phyloP scores from a whole-genome alignment of 129 eudicot genomes.

The Heracleum sosnowskyi region DNA sequence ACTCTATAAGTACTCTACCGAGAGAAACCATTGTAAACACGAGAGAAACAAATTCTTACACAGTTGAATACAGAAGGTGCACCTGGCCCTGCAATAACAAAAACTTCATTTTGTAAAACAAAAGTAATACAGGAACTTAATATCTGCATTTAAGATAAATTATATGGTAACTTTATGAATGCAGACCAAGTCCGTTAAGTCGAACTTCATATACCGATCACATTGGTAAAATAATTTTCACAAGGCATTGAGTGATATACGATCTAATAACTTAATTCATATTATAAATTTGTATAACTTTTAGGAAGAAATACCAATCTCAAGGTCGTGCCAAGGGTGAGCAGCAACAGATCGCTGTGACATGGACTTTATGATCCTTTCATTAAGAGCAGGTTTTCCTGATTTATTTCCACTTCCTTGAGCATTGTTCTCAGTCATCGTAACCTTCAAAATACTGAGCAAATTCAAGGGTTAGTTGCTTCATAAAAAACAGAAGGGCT shows the following conservation, averaged over 20 bases:
- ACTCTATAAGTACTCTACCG: not conserved
- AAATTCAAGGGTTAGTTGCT: not conserved
- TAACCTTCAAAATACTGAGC: conserved; percentile 27
- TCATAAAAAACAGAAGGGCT: not conserved
- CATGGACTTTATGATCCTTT: conserved; percentile 86
- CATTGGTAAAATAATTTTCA: no score
- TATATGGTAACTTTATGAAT: not conserved
- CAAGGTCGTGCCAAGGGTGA: conserved; percentile 98
- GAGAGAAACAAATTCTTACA: conserved; percentile 38
- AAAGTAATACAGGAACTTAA: not conserved
- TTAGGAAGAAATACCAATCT: conserved; percentile 46
- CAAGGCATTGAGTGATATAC: not conserved
- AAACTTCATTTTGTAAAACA: not conserved
- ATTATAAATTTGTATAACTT: not conserved
- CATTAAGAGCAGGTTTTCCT: conserved; percentile 53
- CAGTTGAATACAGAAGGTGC: conserved; percentile 83
- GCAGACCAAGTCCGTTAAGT: not conserved
- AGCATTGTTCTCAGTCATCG: conserved; percentile 54
- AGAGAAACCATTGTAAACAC: not conserved
- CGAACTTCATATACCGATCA: not conserved
- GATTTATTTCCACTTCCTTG: conserved; percentile 31
- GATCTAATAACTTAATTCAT: not conserved
- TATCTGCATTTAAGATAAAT: not conserved
- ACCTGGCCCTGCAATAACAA: conserved; percentile 71
- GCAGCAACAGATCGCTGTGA: conserved; percentile 87